Conservation (phyloP, 768 basidiomycete genomes). For the Lentinula aciculospora region DNA sequence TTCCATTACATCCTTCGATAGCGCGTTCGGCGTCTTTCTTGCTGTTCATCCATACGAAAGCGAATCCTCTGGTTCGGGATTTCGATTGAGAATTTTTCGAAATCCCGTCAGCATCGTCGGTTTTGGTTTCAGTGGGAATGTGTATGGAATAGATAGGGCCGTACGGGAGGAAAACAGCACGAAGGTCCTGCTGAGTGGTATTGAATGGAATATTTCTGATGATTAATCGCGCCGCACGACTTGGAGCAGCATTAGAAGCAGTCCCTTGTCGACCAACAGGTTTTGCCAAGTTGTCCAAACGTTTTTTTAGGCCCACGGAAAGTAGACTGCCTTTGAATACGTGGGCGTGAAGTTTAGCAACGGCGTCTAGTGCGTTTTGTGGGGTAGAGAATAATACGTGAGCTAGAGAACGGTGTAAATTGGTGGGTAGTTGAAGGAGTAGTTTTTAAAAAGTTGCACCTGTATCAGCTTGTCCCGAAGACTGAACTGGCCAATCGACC, state of each 20-base stretch:
- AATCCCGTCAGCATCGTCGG: slow-evolving; percentile 18
- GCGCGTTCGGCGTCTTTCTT: slow-evolving; percentile 82
- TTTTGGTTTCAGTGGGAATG: slow-evolving; percentile 49
- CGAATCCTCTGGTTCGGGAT: slow-evolving; percentile 72
- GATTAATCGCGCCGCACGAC: slow-evolving; percentile 79
- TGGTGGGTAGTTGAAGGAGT: neutral
- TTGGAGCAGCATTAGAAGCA: slow-evolving; percentile 39
- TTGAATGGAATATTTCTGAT: slow-evolving; percentile 87
- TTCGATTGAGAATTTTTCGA: neutral
- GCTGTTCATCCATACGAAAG: slow-evolving; percentile 91
- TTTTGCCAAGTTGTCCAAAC: slow-evolving; percentile 63
- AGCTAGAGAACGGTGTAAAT: slow-evolving; percentile 32
- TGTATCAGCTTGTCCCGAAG: slow-evolving; percentile 39
- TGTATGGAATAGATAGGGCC: slow-evolving; percentile 85
- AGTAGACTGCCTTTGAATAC: slow-evolving; percentile 86
- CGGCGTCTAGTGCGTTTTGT: slow-evolving; percentile 60
- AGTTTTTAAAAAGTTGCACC: slow-evolving; percentile 29
- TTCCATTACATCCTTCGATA: slow-evolving; percentile 75
- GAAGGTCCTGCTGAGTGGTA: slow-evolving; percentile 78
- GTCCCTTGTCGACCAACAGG: slow-evolving; percentile 27
- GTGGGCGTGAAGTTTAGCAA: slow-evolving; percentile 79
- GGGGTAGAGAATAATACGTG: slow-evolving; percentile 73
- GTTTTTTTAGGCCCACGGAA: slow-evolving; percentile 85
- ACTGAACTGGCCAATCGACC: slow-evolving; percentile 60
- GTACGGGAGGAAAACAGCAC: slow-evolving; percentile 79